A percentile compares a stretch with the other conserved stretches of the same genome.
phyloP scores from a whole-genome alignment of 2,329 filamentous ascomycete genomes.

The Geoglossum cookeanum region DNA sequence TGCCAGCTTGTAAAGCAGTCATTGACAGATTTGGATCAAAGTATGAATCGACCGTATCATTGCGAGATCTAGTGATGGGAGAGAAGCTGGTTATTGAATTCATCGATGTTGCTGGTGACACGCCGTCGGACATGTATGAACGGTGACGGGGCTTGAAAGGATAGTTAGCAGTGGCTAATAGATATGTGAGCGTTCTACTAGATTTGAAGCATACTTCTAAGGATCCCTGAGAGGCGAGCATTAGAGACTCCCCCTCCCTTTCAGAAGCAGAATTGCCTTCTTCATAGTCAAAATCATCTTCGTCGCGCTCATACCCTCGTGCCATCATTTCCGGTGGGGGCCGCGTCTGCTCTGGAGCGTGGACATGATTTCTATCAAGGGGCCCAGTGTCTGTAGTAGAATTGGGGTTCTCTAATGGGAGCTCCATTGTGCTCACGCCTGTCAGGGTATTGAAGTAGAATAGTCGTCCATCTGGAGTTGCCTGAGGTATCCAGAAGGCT shows the following conservation, averaged over 20 bases:
- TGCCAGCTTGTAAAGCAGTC: slow-evolving; percentile 4
- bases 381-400: slow-evolving; percentile 68
- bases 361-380: slow-evolving; percentile 71
- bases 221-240: slow-evolving; percentile 48
- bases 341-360: slow-evolving; percentile 73
- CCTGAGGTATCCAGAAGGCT: slow-evolving; percentile 97
- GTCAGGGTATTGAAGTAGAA: slow-evolving; percentile 99
- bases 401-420: slow-evolving; percentile 78
- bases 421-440: slow-evolving; percentile 81
- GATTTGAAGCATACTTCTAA: slow-evolving; percentile 29
- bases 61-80: slow-evolving; percentile 36
- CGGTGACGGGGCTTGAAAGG: slow-evolving; percentile 36
- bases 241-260: slow-evolving; percentile 18
- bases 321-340: slow-evolving; percentile 85
- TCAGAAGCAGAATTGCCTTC: slow-evolving; percentile 51
- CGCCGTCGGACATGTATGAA: slow-evolving; percentile 45
- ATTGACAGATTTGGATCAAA: slow-evolving; percentile 9
- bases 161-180: slow-evolving; percentile 8
- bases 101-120: slow-evolving; percentile 79
- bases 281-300: slow-evolving; percentile 59
- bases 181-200: slow-evolving; percentile 10
- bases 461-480: slow-evolving; percentile 74
- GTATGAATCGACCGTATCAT: slow-evolving; percentile 24
- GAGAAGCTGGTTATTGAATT: slow-evolving; percentile 65
- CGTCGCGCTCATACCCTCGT: slow-evolving; percentile 59